A percentile compares a stretch with the other conserved stretches of the same genome.
Conservation (phyloP, 192 early-diverging fungal genomes). For the Chytriomyces hyalinus region DNA sequence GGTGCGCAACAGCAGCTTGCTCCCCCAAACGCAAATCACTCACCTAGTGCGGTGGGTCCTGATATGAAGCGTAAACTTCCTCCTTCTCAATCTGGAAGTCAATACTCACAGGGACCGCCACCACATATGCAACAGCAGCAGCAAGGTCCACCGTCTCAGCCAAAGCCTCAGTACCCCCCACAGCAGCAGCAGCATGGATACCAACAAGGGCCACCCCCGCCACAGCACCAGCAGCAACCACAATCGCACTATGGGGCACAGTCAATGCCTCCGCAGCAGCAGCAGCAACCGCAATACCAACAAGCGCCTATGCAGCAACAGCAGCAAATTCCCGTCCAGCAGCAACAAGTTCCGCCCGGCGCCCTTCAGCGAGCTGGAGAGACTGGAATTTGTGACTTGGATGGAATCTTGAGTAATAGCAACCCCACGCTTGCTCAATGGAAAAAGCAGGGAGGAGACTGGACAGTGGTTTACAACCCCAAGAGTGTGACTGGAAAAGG, state of each 20-base stretch:
- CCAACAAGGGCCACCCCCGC: conserved; percentile 26
- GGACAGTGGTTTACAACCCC: conserved; percentile 76
- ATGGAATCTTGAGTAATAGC: conserved; percentile 65
- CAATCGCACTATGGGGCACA: conserved; percentile 21
- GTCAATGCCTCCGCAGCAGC: conserved; percentile 12
- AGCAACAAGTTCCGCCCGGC: conserved; percentile 18
- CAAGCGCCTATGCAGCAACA: conserved; percentile 14
- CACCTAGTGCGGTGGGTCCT: conserved; percentile 6
- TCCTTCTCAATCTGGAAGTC: conserved; percentile 6
- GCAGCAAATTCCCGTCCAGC: conserved; percentile 2
- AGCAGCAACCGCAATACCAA: background rate
- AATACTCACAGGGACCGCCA: conserved; percentile 16
- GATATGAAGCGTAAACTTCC: conserved; percentile 27
- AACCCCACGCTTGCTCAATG: conserved; percentile 62
- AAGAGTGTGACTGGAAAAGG: conserved; percentile 34
- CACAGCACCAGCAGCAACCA: conserved; percentile 42
- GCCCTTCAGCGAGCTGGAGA: background rate
- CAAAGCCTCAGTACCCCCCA: conserved; percentile 26
- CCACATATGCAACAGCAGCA: conserved; percentile 10
- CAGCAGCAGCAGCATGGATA: conserved; percentile 47
- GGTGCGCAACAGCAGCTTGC: background rate
- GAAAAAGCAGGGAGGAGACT: conserved; percentile 84
- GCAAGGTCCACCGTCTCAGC: conserved; percentile 17
- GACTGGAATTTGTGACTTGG: conserved; percentile 72
- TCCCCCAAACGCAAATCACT: background rate